Evolutionary conservation across 306 rosid species (phyloP), one percentile per base, ranked within the genome.

Genomic region (Acmispon strigosus): DNA sequence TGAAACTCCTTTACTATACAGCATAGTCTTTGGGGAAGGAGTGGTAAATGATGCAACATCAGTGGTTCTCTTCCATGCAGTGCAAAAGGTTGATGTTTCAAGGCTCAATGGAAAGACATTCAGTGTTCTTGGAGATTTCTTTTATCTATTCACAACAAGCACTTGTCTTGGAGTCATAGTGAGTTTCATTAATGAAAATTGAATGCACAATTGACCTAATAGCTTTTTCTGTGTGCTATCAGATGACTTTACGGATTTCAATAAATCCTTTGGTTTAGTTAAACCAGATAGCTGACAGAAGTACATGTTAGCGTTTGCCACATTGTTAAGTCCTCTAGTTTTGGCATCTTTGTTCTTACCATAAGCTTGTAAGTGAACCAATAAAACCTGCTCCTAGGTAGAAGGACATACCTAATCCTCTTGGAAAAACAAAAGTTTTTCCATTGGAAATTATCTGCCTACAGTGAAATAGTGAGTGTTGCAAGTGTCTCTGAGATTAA

Each of bases 11-110:
- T 76, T 90, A 50, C 84, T 93, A 17, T 90, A 90, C 91, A 93
- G 96, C 86, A 76, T 93, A 62, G 96, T 93, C 27, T 93, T 93
- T 70, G 98, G 97, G 51, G 97, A 93, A 90, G 97, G 97, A 76
- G 97, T 87, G 19, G 96, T 90, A 69, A 93, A 93, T 62, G 98
- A 93, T 80, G 97, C 98, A 24, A 93, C 98, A 6, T 84, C 97
- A 10, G 94, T 93, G 74, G 97, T 93, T 57, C 90, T 94, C 72
- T 94, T 89, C 88, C 81, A 93, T 67, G 94, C 97, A 15, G 80
- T 94, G 62, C 98, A 87, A 71, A 89, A 90, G 83, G 69, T 90
- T 59, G 92, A 90, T 50, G 84, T 89, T 70, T 81, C 82, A 16
- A 84, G 57, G 54, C 52, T 86, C 14, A 44, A 65, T 24, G 62